Evolutionary conservation across 2,329 filamentous ascomycete species (phyloP).

Genomic region (Trichoderma atroviride): DNA sequence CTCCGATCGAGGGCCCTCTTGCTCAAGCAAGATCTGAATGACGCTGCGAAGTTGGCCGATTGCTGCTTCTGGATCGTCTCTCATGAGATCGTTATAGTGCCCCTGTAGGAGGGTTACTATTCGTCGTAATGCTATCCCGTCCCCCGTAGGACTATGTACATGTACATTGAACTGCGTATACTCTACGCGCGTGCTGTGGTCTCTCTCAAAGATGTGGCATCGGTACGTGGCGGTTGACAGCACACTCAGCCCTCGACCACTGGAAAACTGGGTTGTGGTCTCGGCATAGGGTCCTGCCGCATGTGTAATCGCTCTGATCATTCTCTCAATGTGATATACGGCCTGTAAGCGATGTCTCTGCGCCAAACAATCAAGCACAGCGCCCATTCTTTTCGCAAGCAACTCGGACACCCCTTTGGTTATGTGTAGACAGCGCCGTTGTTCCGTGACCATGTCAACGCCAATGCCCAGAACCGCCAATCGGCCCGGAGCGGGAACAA

Average conservation of each 20-base stretch:
- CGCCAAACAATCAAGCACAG: neutral
- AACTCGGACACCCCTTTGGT: neutral
- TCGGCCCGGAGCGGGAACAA: neutral
- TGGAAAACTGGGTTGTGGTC: neutral
- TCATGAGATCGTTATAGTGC: neutral
- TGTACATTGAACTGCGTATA: neutral
- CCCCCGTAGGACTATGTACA: neutral
- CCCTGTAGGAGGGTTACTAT: neutral
- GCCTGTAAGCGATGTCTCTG: neutral
- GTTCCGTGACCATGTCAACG: neutral
- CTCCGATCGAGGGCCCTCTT: neutral
- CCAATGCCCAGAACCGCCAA: neutral
- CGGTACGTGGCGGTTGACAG: neutral
- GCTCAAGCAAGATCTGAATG: neutral
- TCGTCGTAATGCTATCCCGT: neutral
- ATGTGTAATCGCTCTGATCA: neutral
- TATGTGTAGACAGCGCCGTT: neutral
- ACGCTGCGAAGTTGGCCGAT: neutral
- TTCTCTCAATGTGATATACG: neutral
- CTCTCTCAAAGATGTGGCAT: neutral
- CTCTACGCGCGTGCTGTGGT: neutral
- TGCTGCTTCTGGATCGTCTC: neutral
- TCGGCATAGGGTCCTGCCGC: neutral
- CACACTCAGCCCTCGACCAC: neutral
- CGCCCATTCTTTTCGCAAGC: neutral